phyloP scores from a whole-genome alignment of 805 yeast species.

The Ascoidea tarda region DNA sequence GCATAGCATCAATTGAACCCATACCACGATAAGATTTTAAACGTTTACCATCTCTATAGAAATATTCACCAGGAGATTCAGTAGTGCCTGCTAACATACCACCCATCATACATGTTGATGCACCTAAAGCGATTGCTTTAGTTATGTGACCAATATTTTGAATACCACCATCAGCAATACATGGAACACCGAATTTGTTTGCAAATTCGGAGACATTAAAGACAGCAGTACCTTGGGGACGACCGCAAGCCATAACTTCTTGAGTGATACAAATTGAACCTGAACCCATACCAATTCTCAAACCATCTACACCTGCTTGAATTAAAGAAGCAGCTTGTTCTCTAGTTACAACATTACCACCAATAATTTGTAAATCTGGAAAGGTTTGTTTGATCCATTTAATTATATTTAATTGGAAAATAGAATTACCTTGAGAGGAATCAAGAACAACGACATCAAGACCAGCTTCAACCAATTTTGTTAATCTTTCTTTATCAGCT shows the following conservation, averaged over 20 bases:
- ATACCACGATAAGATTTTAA: slow-evolving; percentile 96
- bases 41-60: slow-evolving; percentile 96
- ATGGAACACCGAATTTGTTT: slow-evolving; percentile 91
- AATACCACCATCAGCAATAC: slow-evolving; percentile 99
- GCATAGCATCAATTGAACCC: slow-evolving; percentile 99
- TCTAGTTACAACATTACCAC: slow-evolving; percentile 97
- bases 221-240: slow-evolving; percentile 99
- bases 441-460: slow-evolving; percentile 92
- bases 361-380: slow-evolving; percentile 80
- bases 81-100: slow-evolving; percentile 97
- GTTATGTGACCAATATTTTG: slow-evolving; percentile 97
- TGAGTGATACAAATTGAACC: slow-evolving; percentile 99
- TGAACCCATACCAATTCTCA: slow-evolving; percentile 99
- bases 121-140: slow-evolving; percentile 93
- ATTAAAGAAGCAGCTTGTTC: slow-evolving; percentile 96
- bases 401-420: slow-evolving; percentile 89
- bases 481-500: slow-evolving; percentile 76
- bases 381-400: slow-evolving; percentile 72
- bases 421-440: slow-evolving; percentile 95
- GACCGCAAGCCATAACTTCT: slow-evolving; percentile 99
- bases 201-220: slow-evolving; percentile 90
- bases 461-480: slow-evolving; percentile 84
- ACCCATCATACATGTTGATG: slow-evolving; percentile 98
- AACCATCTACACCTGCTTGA: slow-evolving; percentile 93
- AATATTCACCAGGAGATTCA: slow-evolving; percentile 97